Base-by-base conservation (phyloP, 441 rosid species). In the Breynia disticha region DNA sequence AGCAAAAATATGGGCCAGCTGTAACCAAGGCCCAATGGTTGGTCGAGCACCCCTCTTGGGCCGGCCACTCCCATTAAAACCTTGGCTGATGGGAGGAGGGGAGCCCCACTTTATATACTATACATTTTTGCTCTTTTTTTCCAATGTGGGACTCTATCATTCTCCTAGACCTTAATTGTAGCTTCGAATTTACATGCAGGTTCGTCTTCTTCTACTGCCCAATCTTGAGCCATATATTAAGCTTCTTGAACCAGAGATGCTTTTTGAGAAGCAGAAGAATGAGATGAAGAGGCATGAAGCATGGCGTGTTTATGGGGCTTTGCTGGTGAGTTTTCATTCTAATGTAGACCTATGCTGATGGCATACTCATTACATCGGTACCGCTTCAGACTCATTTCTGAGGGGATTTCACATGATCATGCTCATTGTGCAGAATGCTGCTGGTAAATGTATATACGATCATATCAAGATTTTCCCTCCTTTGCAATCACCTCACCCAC, bases 201-300 rank as follows among this genome's bases (percentile, higher is more conserved):
- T 84, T 59, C 82, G 82, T 37, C 86, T 81, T 65, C 87, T 86
- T 64, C 54, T 91, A 64, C 62, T 91, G 60, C 82, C 97, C 48
- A 86, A 88, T 67, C 84, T 91, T 35, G 76, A n/a, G n/a, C n/a
- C n/a, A n/a, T n/a, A n/a, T 67, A 71, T 88, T 57, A 67, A 61
- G 18, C 86, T 84, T 75, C 94, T 87, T 52, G 90, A 91, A 76
- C 94, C 94, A n/a, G 96, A 88, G 69, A 68, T 86, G 83, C 73
- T 79, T 61, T 82, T 74, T 63, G 95, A 88, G 72, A 83, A 63
- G 72, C 95, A 84, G 65, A 86, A 81, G 72, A 91, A 88, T n/a
- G n/a, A n/a, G n/a, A 67, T 81, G 67, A 88, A 88, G 82, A 82
- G 86, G 73, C 75, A 78, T 55, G 97, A 91, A 74, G 97, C 95